These are phyloP conservation scores for Fusarium lateritium DNA, from an alignment of 2,329 filamentous ascomycete genomes.

Conservation along the genomic window DNA sequence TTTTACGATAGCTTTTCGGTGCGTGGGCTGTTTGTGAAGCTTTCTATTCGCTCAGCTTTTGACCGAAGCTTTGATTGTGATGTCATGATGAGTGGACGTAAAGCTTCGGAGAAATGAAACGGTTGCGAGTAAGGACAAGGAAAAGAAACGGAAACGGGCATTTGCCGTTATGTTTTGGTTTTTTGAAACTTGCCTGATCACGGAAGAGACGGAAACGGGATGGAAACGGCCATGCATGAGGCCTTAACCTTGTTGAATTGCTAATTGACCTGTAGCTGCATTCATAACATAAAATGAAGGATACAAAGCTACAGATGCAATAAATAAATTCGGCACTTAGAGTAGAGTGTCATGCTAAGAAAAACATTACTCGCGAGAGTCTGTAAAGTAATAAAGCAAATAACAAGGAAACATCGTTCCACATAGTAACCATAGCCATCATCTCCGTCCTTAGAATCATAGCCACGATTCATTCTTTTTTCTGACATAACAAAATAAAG, in stretches of 20 bases:
- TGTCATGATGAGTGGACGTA: slow-evolving; percentile 32
- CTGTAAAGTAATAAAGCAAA: slow-evolving; percentile 23
- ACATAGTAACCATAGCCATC: slow-evolving; percentile 8
- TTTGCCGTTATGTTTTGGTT: slow-evolving; percentile 2
- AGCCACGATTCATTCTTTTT: slow-evolving; percentile 10
- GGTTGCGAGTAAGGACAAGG: not conserved
- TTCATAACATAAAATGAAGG: not conserved
- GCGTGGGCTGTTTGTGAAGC: slow-evolving; percentile 18
- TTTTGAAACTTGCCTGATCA: too few species aligned
- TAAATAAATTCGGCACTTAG: slow-evolving; percentile 8
- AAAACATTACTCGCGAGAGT: slow-evolving; percentile 34
- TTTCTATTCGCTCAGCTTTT: slow-evolving; percentile 31
- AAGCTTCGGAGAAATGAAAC: slow-evolving; percentile 1
- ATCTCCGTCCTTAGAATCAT: slow-evolving; percentile 5
- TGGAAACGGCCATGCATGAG: slow-evolving; percentile 4
- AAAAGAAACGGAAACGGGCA: slow-evolving; percentile 13
- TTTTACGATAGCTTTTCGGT: not conserved
- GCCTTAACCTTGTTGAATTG: not conserved
- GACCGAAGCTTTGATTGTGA: slow-evolving; percentile 18
- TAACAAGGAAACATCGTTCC: slow-evolving; percentile 1
- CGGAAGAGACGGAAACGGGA: too few species aligned
- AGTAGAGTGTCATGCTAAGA: slow-evolving; percentile 35
- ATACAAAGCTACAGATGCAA: slow-evolving; percentile 13
- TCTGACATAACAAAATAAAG: not conserved
- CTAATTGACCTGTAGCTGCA: too few species aligned